phyloP scores from a whole-genome alignment of 2,329 filamentous ascomycete genomes.

The Macrophomina phaseolina region DNA sequence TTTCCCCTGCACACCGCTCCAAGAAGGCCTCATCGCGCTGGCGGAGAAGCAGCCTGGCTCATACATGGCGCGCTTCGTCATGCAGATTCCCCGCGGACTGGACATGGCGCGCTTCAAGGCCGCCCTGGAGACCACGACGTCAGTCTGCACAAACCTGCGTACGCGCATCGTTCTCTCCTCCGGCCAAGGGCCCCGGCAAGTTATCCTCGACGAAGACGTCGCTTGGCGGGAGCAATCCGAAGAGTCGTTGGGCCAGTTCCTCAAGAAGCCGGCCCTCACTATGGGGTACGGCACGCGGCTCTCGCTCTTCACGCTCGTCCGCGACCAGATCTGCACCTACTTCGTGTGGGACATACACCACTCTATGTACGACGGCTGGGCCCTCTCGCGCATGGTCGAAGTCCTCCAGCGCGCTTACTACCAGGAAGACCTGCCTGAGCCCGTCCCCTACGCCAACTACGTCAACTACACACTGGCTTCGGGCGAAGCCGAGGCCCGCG shows the following conservation, averaged over 20 bases:
- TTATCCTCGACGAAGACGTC: background rate
- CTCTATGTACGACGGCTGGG: slow-evolving; percentile 13
- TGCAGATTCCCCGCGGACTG: slow-evolving; percentile 33
- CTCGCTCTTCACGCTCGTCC: background rate
- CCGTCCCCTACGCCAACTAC: background rate
- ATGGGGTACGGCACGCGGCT: background rate
- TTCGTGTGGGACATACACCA: slow-evolving; percentile 2
- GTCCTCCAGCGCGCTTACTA: slow-evolving; percentile 2
- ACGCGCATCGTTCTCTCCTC: background rate
- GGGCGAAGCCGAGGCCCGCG: background rate
- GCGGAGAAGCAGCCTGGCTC: slow-evolving; percentile 44
- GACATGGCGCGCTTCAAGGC: slow-evolving; percentile 29
- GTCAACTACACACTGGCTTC: background rate
- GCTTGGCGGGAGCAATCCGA: background rate
- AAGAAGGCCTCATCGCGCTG: slow-evolving; percentile 34
- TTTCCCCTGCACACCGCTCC: slow-evolving; percentile 24
- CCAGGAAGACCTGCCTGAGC: background rate
- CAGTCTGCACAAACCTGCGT: background rate
- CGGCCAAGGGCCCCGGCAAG: background rate
- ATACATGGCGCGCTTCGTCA: slow-evolving; percentile 47
- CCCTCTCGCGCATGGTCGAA: background rate
- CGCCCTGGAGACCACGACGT: background rate
- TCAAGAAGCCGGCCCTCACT: background rate
- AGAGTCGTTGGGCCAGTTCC: slow-evolving; percentile 4
- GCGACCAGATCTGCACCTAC: background rate